Base-by-base conservation (phyloP, 176 grass and related monocot species). In the Lolium multiflorum region DNA sequence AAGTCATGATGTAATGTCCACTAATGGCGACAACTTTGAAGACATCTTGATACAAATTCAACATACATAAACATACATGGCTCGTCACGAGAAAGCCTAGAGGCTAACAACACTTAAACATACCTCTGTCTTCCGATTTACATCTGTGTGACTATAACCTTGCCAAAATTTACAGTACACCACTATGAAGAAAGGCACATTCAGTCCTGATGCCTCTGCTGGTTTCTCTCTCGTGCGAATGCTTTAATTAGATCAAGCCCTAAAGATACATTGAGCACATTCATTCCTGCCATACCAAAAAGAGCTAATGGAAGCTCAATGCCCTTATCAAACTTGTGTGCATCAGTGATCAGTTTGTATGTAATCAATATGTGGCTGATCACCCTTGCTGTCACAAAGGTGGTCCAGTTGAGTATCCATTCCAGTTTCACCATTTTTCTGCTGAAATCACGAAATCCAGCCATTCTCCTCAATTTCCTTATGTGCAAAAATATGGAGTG, bases 251-350 rank as follows among this genome's bases (percentile, higher is more conserved):
- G 86, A 87, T 99, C 97, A 7, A 92, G 31, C 55, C 94, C 97
- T 61, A 99, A 79, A 87, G 88, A 90, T 83, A 99, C 48, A 54
- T 99, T 99, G 59, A 99, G 83, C 78, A 96, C 14, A 89, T 99
- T 96, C 97, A 96, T 99, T 64, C 92, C 97, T 46, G 85, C 89
- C 97, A 99, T 99, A 25, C 94, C 94, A 73, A 91, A 87, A 39
- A 99, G 80, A 85, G 97, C 94, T n/a, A 99, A 69, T 2, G 97
- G 90, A 82, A 96, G 94, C 89, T 96, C 97, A 59, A 94, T 94
- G 75, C 90, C 97, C 77, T 70, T 85, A 18, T 35, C 89, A 89
- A 96, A 96, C 79, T 99, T 99, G 85, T 91, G 79, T 44, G 94
- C 89, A 87, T 99, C 94, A 15, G 85, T 43, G 26, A 99, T 88